A percentile compares a stretch with the other conserved stretches of the same genome.
Evolutionary conservation across 2,329 filamentous ascomycete genomes (phyloP).

Genomic region (Neofusicoccum sp.): DNA sequence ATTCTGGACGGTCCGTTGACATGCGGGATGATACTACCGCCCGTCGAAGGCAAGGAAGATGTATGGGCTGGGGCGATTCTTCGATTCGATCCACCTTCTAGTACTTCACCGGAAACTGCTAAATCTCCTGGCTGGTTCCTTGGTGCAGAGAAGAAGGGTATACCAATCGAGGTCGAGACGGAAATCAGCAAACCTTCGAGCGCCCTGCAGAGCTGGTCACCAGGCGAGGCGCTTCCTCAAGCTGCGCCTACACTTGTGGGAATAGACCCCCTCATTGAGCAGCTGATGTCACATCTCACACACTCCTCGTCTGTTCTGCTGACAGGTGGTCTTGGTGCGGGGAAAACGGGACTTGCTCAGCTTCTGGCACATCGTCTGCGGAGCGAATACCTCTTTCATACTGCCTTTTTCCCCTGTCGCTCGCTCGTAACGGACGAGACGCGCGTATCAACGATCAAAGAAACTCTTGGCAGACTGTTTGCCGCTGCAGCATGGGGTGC

Average conservation of each 20-base stretch:
- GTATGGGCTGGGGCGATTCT: conserved; percentile 81
- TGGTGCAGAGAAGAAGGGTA: conserved; percentile 67
- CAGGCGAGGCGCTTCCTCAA: conserved; percentile 54
- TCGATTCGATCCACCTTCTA: conserved; percentile 65
- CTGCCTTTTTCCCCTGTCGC: conserved; percentile 81
- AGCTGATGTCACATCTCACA: conserved; percentile 72
- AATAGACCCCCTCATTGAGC: conserved; percentile 72
- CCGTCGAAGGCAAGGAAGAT: conserved; percentile 55
- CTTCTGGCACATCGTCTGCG: conserved; percentile 72
- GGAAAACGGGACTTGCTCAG: conserved; percentile 80
- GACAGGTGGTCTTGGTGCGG: conserved; percentile 84
- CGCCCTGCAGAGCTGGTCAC: conserved; percentile 46
- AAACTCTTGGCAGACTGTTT: conserved; percentile 79
- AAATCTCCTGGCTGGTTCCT: conserved; percentile 68
- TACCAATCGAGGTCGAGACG: conserved; percentile 72
- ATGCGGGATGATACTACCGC: conserved; percentile 75
- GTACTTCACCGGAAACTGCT: conserved; percentile 37
- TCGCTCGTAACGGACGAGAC: conserved; percentile 89
- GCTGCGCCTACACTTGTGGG: conserved; percentile 69
- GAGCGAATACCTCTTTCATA: conserved; percentile 72
- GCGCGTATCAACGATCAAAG: conserved; percentile 84
- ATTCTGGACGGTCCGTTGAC: conserved; percentile 82
- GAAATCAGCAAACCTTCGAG: conserved; percentile 54
- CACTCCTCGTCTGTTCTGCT: conserved; percentile 87
- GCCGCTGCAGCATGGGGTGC: conserved; percentile 90